Base-by-base conservation (phyloP, 108 stramenopile genomes). In the Skeletonema tropicum region DNA sequence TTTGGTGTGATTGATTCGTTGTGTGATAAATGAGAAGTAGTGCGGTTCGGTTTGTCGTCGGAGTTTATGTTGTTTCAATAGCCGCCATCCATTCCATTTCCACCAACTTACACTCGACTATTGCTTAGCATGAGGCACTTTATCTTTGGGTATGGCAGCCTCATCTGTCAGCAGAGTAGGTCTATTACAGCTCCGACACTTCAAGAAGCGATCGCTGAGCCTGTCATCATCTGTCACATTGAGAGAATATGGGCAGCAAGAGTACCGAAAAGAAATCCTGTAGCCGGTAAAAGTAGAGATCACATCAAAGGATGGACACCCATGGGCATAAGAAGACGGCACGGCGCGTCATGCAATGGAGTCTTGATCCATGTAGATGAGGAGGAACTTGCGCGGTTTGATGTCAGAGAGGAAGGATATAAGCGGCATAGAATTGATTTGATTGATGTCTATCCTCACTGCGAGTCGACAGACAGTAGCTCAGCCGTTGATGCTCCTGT, bases 61-160 rank as follows among this genome's bases (percentile, higher is more conserved):
- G n/a, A n/a, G n/a, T n/a, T n/a, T n/a, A n/a, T n/a, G n/a, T n/a
- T n/a, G n/a, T n/a, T n/a, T n/a, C n/a, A n/a, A n/a, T n/a, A n/a
- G n/a, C n/a, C n/a, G n/a, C n/a, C n/a, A n/a, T n/a, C n/a, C n/a
- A n/a, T n/a, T n/a, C n/a, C n/a, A n/a, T n/a, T n/a, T n/a, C n/a
- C n/a, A n/a, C n/a, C n/a, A n/a, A n/a, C n/a, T n/a, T n/a, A n/a
- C n/a, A n/a, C n/a, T n/a, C n/a, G n/a, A n/a, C n/a, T n/a, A n/a
- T n/a, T n/a, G n/a, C n/a, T n/a, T n/a, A n/a, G n/a, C n/a, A 79
- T 79, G 77, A 79, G 67, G 39, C 86, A 89, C 52, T 83, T 79
- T 62, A 75, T 91, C 36, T 89, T 91, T 76, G 90, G 87, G 9
- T 92, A 88, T 68, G 91, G 91, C 31, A 88, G 87, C 55, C 75